phyloP scores from a whole-genome alignment of 305 asterid genomes.

The Ilex paraguariensis region DNA sequence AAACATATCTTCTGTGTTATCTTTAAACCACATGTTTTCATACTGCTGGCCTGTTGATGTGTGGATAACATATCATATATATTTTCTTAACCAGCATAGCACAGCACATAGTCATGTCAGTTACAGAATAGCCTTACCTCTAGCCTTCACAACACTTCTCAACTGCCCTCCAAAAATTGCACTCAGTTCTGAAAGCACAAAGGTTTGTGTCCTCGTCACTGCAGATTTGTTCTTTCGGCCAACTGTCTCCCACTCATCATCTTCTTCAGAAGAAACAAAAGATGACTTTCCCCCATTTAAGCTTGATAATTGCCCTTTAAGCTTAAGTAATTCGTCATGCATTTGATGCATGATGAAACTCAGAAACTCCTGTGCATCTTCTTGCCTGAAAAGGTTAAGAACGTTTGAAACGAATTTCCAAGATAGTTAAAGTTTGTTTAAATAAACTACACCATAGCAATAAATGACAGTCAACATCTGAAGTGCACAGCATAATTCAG shows the following conservation, averaged over 20 bases:
- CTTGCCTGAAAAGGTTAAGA: constrained; percentile 54
- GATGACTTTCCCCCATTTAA: constrained; percentile 48
- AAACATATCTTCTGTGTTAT: no score
- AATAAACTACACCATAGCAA: background rate
- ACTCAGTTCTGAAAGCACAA: constrained; percentile 77
- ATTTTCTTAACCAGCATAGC: no score
- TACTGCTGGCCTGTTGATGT: no score
- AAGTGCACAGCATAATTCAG: no score
- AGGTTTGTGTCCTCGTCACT: constrained; percentile 76
- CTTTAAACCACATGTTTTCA: no score
- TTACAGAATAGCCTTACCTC: constrained; percentile 37
- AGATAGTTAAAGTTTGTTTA: background rate
- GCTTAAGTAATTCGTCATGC: constrained; percentile 88
- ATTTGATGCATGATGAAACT: constrained; percentile 83
- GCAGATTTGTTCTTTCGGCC: constrained; percentile 98
- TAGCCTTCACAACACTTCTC: constrained; percentile 77
- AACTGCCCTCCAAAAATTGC: constrained; percentile 80
- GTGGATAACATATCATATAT: no score
- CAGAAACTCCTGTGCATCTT: constrained; percentile 93
- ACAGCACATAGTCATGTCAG: no score
- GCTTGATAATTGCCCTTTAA: constrained; percentile 51
- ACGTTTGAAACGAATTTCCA: no score
- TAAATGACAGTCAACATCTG: background rate
- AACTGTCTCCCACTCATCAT: constrained; percentile 97
- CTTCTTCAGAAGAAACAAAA: constrained; percentile 69